Evolutionary conservation across 768 basidiomycete species (phyloP).

Genomic region (Phylloporus sp.): DNA sequence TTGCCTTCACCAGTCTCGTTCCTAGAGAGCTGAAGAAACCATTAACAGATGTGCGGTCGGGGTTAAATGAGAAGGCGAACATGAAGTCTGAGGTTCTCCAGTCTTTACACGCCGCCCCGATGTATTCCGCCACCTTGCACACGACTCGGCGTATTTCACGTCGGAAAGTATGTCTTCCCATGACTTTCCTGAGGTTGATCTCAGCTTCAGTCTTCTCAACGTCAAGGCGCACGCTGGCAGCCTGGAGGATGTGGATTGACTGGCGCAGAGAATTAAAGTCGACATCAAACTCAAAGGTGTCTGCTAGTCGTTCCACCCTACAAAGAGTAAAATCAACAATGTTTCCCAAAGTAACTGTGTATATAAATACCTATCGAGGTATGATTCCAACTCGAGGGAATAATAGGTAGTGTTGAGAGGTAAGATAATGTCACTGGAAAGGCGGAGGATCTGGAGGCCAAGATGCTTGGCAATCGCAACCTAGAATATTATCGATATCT

Average conservation of each 20-base stretch:
- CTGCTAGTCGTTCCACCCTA: conserved; percentile 30
- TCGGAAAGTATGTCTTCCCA: conserved; percentile 30
- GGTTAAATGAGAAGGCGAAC: conserved; percentile 10
- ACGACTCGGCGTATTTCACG: conserved; percentile 22
- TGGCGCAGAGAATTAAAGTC: conserved; percentile 40
- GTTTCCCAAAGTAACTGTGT: conserved; percentile 24
- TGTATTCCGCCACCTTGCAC: conserved; percentile 36
- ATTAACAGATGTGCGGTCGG: neutral
- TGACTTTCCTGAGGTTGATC: conserved; percentile 42
- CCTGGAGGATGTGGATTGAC: conserved; percentile 47
- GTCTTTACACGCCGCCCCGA: conserved; percentile 28
- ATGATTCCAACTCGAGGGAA: conserved; percentile 58
- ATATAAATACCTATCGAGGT: conserved; percentile 51
- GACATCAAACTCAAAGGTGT: conserved; percentile 44
- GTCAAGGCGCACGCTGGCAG: conserved; percentile 53
- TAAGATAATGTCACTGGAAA: conserved; percentile 60
- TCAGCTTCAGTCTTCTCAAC: conserved; percentile 56
- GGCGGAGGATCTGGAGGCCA: conserved; percentile 58
- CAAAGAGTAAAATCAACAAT: neutral
- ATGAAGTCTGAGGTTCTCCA: neutral
- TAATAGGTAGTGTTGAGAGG: conserved; percentile 81
- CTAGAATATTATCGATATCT: conserved; percentile 31
- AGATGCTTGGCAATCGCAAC: conserved; percentile 65
- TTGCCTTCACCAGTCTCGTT: conserved; percentile 49
- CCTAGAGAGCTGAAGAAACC: conserved; percentile 15